phyloP scores from a whole-genome alignment of 2,329 filamentous ascomycete genomes.

The Sporothrix mexicana region DNA sequence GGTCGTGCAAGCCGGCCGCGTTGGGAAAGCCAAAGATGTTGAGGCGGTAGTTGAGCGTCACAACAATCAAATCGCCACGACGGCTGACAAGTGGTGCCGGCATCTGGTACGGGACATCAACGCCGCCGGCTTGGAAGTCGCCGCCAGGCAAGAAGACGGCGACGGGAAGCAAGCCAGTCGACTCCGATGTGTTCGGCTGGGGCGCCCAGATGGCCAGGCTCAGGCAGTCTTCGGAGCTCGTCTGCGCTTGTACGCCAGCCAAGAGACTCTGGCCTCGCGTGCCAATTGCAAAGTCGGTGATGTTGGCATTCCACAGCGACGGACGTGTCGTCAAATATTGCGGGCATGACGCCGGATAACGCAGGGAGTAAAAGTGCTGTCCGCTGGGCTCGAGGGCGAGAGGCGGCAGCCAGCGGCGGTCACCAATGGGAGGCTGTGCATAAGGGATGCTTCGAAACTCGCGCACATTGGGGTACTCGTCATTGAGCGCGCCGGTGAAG shows the following conservation, averaged over 20 bases:
- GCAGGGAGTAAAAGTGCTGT: background rate
- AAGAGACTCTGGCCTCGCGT: constrained; percentile 42
- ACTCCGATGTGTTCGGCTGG: background rate
- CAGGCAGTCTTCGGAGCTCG: background rate
- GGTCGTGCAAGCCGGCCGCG: constrained; percentile 35
- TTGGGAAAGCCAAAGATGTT: constrained; percentile 46
- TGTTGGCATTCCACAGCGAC: constrained; percentile 42
- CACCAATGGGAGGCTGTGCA: constrained; percentile 42
- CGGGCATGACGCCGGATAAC: constrained; percentile 40
- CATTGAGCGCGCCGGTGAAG: constrained; percentile 40
- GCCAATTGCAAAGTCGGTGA: constrained; percentile 44
- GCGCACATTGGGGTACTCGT: constrained; percentile 44
- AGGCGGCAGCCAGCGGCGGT: constrained; percentile 39
- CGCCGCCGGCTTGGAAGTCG: background rate
- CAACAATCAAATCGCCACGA: constrained; percentile 27
- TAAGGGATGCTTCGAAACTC: constrained; percentile 50
- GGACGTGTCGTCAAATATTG: constrained; percentile 41
- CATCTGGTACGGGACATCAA: constrained; percentile 36
- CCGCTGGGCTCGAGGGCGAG: constrained; percentile 36
- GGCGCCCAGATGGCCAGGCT: constrained; percentile 8
- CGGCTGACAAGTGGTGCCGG: constrained; percentile 36
- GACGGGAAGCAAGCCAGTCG: background rate
- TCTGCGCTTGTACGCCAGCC: background rate
- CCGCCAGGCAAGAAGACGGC: background rate
- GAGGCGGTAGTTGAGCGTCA: constrained; percentile 49